These are phyloP conservation scores for Naganishia albida DNA, from an alignment of 1,284 basidiomycete genomes.

Conservation along the genomic window DNA sequence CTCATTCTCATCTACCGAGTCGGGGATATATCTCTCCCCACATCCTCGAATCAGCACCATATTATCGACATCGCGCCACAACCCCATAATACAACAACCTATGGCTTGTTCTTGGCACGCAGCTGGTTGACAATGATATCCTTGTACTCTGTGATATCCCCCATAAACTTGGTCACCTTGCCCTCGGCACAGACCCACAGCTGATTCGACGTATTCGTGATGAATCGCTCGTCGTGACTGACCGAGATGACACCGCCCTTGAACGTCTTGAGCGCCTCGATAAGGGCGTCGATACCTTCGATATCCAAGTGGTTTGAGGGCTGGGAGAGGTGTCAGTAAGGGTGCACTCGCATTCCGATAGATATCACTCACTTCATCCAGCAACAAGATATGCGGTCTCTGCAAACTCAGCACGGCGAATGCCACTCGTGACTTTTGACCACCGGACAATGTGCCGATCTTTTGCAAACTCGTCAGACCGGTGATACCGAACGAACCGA, in stretches of 20 bases:
- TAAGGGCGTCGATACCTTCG: constrained; percentile 94
- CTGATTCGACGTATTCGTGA: constrained; percentile 64
- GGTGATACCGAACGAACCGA: constrained; percentile 98
- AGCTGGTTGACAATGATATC: constrained; percentile 77
- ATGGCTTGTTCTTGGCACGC: constrained; percentile 57
- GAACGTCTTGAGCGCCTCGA: constrained; percentile 82
- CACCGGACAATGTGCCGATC: constrained; percentile 66
- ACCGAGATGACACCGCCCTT: constrained; percentile 75
- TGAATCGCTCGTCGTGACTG: constrained; percentile 85
- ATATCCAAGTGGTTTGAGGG: constrained; percentile 98
- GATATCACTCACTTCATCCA: constrained; percentile 74
- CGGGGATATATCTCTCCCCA: neutral
- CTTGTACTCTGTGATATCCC: constrained; percentile 92
- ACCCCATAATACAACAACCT: constrained; percentile 6
- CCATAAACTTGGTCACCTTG: constrained; percentile 78
- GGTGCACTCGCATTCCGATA: neutral
- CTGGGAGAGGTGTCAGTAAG: constrained; percentile 53
- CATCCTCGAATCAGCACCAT: neutral
- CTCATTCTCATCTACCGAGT: neutral
- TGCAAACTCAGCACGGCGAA: constrained; percentile 89
- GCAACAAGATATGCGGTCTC: constrained; percentile 80
- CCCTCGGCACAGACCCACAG: constrained; percentile 77
- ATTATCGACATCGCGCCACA: neutral
- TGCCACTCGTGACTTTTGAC: constrained; percentile 95
- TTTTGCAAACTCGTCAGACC: constrained; percentile 78